Base-by-base conservation (phyloP, 75 land plant species). In the Sequoia sempervirens region DNA sequence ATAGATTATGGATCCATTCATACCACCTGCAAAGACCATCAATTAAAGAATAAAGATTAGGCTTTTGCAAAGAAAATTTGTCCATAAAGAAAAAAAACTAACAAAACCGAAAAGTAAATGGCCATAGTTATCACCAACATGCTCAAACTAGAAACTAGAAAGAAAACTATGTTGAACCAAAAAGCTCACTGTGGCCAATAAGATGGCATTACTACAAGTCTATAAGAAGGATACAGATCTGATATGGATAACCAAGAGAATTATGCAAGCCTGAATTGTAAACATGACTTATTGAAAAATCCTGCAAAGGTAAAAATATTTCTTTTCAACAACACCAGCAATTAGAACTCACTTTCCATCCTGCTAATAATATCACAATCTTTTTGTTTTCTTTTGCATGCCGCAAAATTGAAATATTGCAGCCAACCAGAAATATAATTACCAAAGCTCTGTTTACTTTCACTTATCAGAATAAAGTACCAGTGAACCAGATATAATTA, bases 1-100 rank as follows among this genome's bases (percentile, higher is more conserved):
- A 86, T 88, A 89, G 30, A 94, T 64, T 11, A 97, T 96, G 79
- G 99, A 97, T 13, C 99, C 99, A 91, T 97, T 97, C 99, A 97
- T 97, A 38, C 99, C 99, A 82, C 99, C 99, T 96, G 89, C 81
- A 56, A 30, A 47, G 26, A 40, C 72, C 41, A 81, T 54, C 61
- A 81, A 36, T 69, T n/a, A n/a, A 70, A 15, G 34, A 69, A 69
- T 30, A 10, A 69, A 69, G 2, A 1, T 69, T 69, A 69, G 28
- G 14, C 11, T 28, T 69, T 69, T 30, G 9, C 30, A 69, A 28
- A 69, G 32, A 70, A 11, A 70, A 32, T 7, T 70, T 61, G 26
- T 23, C 26, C 8, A 0, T 1, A 26, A 26, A n/a, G 23, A 18
- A 58, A 58, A 53, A 58, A 6, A 58, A 26, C 36, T 34, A 18